A percentile compares a stretch with the other conserved stretches of the same genome.
These are phyloP conservation scores for Pascua guehoae DNA, from an alignment of 1,284 basidiomycete genomes.

Conservation along the genomic window DNA sequence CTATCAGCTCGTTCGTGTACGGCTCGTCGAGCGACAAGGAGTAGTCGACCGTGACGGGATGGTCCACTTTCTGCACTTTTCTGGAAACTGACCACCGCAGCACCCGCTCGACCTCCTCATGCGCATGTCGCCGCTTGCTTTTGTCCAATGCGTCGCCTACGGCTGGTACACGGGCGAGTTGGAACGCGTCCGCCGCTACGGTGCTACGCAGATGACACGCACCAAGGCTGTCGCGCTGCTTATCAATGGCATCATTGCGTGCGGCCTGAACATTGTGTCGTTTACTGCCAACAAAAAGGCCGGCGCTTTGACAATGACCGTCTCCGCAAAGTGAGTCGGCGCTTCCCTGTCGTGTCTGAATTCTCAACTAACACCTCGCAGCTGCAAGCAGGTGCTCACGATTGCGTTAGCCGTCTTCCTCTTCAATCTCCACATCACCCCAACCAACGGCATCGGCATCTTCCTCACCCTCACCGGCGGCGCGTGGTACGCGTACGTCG, in stretches of 20 bases:
- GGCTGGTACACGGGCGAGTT: slow-evolving; percentile 77
- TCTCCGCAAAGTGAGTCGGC: slow-evolving; percentile 43
- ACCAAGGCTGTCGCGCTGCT: slow-evolving; percentile 59
- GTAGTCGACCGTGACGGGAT: too few species aligned
- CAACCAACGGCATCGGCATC: slow-evolving; percentile 74
- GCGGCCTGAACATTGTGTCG: slow-evolving; percentile 83
- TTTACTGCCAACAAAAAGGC: slow-evolving; percentile 87
- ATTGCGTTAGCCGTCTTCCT: slow-evolving; percentile 76
- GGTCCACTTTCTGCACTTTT: too few species aligned
- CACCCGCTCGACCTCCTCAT: slow-evolving; percentile 82
- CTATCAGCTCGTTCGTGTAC: too few species aligned
- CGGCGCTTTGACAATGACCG: slow-evolving; percentile 56
- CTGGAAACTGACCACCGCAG: slow-evolving; percentile 49
- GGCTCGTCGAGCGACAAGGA: too few species aligned
- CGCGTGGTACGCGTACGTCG: slow-evolving; percentile 71
- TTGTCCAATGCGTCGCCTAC: slow-evolving; percentile 74
- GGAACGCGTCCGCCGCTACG: slow-evolving; percentile 58
- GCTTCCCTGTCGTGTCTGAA: neutral
- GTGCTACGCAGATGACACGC: slow-evolving; percentile 55
- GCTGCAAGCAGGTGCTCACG: slow-evolving; percentile 88
- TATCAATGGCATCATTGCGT: slow-evolving; percentile 79
- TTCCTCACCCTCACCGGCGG: slow-evolving; percentile 75
- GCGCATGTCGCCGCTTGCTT: slow-evolving; percentile 80
- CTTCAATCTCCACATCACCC: slow-evolving; percentile 75
- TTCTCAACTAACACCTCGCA: slow-evolving; percentile 12